phyloP scores from a whole-genome alignment of 2,329 filamentous ascomycete species.

The Trichoderma atrobrunneum region DNA sequence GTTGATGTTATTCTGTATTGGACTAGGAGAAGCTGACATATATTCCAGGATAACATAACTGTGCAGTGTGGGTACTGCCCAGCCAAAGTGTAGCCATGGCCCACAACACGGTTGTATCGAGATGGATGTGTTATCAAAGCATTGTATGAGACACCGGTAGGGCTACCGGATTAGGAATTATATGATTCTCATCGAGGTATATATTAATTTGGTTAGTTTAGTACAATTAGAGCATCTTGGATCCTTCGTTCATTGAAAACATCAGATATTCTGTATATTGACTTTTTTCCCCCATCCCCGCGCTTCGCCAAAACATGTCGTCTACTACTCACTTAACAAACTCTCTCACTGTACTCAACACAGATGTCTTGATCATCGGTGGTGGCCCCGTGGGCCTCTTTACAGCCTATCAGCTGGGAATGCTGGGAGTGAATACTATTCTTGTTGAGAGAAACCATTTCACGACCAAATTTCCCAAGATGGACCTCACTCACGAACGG shows the following conservation, averaged over 20 bases:
- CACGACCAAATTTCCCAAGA: neutral
- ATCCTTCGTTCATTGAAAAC: neutral
- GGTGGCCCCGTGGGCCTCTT: neutral
- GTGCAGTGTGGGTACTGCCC: neutral
- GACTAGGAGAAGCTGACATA: neutral
- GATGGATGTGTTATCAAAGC: neutral
- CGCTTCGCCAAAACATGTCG: neutral
- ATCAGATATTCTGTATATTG: neutral
- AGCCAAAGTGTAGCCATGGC: neutral
- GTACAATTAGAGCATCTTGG: neutral
- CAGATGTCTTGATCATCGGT: neutral
- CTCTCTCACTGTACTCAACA: neutral
- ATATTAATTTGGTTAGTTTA: neutral
- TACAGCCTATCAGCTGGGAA: neutral
- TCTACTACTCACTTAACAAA: neutral
- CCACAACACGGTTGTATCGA: neutral
- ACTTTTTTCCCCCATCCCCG: neutral
- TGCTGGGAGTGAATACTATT: neutral
- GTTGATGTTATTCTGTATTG: accelerated
- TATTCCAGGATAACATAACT: neutral
- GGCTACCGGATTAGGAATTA: neutral
- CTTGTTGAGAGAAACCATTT: neutral
- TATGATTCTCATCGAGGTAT: neutral
- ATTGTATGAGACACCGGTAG: neutral
- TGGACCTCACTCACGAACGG: neutral